These are phyloP conservation scores for Eucalyptus pauciflora DNA, from an alignment of 345 rosid genomes.

Conservation along the genomic window DNA sequence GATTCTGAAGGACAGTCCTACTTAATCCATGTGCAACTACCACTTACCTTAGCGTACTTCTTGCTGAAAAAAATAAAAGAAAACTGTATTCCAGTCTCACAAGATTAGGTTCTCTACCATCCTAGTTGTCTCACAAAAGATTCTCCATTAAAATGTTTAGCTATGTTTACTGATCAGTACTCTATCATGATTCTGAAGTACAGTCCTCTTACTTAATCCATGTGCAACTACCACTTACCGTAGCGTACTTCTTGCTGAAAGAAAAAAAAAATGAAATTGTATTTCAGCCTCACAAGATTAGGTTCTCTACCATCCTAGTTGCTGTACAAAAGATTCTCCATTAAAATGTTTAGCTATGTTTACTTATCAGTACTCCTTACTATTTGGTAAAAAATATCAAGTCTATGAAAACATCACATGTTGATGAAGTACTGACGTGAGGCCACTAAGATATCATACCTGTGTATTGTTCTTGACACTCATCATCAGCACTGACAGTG, in stretches of 20 bases:
- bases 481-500: constrained; percentile 96
- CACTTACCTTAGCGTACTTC: background rate
- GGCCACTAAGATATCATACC: constrained; percentile 19
- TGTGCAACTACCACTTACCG: background rate
- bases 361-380: background rate
- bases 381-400: background rate
- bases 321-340: background rate
- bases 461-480: constrained; percentile 95
- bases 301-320: background rate
- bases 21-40: background rate
- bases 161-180: background rate
- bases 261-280: background rate
- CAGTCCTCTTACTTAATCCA: background rate
- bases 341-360: background rate
- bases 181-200: background rate
- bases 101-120: background rate
- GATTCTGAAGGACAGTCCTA: background rate
- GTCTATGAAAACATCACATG: background rate
- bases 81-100: background rate
- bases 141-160: background rate
- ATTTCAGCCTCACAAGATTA: background rate
- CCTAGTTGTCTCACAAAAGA: background rate
- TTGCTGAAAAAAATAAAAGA: background rate
- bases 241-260: background rate
- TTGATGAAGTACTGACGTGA: background rate